Percentiles rank a stretch among this genome's conserved stretches.
phyloP scores from a whole-genome alignment of 768 basidiomycete species.

The Dioszegia aurantiaca region DNA sequence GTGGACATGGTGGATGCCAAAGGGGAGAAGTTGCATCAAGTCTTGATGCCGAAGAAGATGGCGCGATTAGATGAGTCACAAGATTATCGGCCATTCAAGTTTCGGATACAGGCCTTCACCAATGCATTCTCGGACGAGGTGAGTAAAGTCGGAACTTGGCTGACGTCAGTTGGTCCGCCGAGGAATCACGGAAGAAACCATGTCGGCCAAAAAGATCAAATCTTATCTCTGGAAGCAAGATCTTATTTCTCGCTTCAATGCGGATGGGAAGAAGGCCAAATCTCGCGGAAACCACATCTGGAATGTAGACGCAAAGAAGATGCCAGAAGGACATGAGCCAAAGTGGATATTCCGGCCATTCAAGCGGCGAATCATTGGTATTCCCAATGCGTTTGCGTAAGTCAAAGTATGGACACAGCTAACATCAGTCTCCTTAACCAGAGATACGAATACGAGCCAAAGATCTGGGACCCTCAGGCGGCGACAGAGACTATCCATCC shows the following conservation, averaged over 20 bases:
- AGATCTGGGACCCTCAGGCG: conserved; percentile 95
- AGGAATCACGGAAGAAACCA: conserved; percentile 88
- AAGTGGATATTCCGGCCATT: conserved; percentile 84
- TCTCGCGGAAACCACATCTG: conserved; percentile 99
- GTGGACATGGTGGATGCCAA: conserved; percentile 91
- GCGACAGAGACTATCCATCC: conserved; percentile 76
- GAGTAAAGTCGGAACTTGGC: not conserved
- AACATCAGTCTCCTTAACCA: conserved; percentile 53
- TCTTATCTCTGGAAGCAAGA: conserved; percentile 88
- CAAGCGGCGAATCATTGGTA: conserved; percentile 78
- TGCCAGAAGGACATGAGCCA: conserved; percentile 54
- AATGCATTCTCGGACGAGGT: conserved; percentile 92
- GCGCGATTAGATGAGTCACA: conserved; percentile 90
- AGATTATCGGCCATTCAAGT: conserved; percentile 98
- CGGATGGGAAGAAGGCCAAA: conserved; percentile 98
- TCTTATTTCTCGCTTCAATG: conserved; percentile 94
- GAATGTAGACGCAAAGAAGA: conserved; percentile 93
- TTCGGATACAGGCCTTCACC: conserved; percentile 96
- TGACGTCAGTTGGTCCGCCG: conserved; percentile 54
- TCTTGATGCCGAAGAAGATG: conserved; percentile 97
- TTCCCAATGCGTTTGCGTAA: conserved; percentile 70
- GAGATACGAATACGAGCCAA: conserved; percentile 84
- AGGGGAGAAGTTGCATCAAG: conserved; percentile 95
- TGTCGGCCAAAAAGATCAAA: conserved; percentile 95
- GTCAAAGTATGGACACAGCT: conserved; percentile 8